A percentile compares a stretch with the other conserved stretches of the same genome.
Conservation (phyloP, 1,284 basidiomycete genomes). For the Apiotrichum gamsii region DNA sequence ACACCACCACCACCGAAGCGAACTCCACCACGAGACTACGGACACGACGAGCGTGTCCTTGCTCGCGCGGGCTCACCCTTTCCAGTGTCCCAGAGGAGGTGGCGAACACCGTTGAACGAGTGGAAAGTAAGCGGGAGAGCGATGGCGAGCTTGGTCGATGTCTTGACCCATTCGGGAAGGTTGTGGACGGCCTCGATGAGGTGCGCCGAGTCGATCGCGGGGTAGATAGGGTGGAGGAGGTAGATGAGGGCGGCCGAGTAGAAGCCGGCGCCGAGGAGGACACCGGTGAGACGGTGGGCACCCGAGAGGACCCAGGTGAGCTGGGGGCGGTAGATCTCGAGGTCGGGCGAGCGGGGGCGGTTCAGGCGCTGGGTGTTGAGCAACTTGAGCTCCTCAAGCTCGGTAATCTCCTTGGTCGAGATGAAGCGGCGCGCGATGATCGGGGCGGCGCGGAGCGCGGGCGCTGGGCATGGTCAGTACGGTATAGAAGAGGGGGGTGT, state of each 20-base stretch:
- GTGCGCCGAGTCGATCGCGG: constrained; percentile 61
- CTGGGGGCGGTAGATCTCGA: constrained; percentile 95
- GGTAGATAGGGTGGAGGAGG: constrained; percentile 67
- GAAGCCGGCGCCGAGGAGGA: constrained; percentile 69
- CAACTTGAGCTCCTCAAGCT: constrained; percentile 46
- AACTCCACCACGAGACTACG: neutral
- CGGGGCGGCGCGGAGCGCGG: constrained; percentile 7
- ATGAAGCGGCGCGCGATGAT: constrained; percentile 14
- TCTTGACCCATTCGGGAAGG: constrained; percentile 68
- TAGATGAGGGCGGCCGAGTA: constrained; percentile 87
- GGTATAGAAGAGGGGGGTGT: neutral
- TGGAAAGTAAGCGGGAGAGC: constrained; percentile 87
- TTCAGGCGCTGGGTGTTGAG: constrained; percentile 79
- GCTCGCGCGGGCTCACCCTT: constrained; percentile 59
- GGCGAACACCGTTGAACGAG: constrained; percentile 81
- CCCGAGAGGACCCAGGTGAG: constrained; percentile 81
- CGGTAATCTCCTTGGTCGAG: constrained; percentile 32
- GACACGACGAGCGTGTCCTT: neutral
- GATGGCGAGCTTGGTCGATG: constrained; percentile 65
- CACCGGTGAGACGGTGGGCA: constrained; percentile 76
- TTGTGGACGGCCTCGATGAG: constrained; percentile 62
- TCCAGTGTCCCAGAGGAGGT: constrained; percentile 84
- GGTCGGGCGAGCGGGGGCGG: constrained; percentile 84
- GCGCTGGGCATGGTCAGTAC: no score
- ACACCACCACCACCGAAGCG: no score